Percentiles rank a stretch among this genome's conserved stretches.
These are phyloP conservation scores for Bathelium albidoporum DNA, from an alignment of 495 filamentous ascomycete genomes.

Conservation along the genomic window DNA sequence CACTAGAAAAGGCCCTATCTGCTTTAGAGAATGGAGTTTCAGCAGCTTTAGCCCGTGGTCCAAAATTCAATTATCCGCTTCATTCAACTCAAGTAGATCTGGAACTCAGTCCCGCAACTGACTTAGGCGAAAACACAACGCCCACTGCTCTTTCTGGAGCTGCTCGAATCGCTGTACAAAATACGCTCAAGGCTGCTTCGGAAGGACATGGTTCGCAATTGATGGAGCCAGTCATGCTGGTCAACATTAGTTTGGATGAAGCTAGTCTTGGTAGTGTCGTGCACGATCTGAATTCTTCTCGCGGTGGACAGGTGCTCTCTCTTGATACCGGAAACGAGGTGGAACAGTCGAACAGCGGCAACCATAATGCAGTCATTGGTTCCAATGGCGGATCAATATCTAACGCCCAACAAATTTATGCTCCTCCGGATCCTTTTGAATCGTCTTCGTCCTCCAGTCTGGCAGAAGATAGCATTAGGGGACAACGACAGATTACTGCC, in stretches of 20 bases:
- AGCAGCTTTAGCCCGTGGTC: constrained; percentile 80
- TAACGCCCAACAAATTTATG: constrained; percentile 63
- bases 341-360: constrained; percentile 26
- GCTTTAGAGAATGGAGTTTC: constrained; percentile 67
- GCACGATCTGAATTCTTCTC: constrained; percentile 71
- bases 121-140: constrained; percentile 60
- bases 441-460: background rate
- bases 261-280: constrained; percentile 72
- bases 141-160: constrained; percentile 68
- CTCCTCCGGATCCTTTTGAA: constrained; percentile 73
- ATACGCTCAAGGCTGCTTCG: constrained; percentile 50
- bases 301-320: constrained; percentile 77
- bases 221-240: constrained; percentile 89
- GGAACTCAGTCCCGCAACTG: constrained; percentile 50
- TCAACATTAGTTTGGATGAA: constrained; percentile 75
- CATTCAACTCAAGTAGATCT: constrained; percentile 59
- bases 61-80: constrained; percentile 64
- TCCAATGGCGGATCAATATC: constrained; percentile 37
- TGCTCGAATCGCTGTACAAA: constrained; percentile 58
- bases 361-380: constrained; percentile 2
- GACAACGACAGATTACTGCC: constrained; percentile 59
- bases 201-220: constrained; percentile 41
- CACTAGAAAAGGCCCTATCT: constrained; percentile 45
- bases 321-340: constrained; percentile 52
- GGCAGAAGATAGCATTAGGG: background rate